phyloP scores from a whole-genome alignment of 2,329 filamentous ascomycete species.

The Amauroascus niger region DNA sequence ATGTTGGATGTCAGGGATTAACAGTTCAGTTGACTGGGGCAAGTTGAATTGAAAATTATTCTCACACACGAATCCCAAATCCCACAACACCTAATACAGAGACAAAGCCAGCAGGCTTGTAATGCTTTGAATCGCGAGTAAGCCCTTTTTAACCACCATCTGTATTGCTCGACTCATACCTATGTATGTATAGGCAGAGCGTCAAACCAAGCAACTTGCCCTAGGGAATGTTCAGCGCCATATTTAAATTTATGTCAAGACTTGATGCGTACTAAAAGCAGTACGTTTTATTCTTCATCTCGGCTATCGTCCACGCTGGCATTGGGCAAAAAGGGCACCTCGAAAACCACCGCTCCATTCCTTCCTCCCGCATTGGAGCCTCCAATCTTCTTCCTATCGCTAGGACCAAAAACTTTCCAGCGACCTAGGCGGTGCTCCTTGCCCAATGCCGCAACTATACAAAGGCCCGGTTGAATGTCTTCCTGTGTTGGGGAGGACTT shows the following conservation, averaged over 20 bases:
- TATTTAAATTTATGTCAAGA: no score
- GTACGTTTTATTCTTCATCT: neutral
- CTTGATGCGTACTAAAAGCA: neutral
- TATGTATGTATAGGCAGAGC: no score
- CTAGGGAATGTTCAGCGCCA: no score
- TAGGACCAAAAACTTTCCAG: slow-evolving; percentile 52
- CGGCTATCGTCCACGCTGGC: neutral
- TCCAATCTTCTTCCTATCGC: slow-evolving; percentile 28
- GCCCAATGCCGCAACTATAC: slow-evolving; percentile 74
- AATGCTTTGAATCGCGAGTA: no score
- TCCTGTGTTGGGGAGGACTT: slow-evolving; percentile 17
- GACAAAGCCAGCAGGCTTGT: no score
- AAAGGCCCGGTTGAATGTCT: slow-evolving; percentile 49
- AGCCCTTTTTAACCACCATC: no score
- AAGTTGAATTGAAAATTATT: no score
- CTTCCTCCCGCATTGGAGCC: slow-evolving; percentile 43
- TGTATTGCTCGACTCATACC: neutral
- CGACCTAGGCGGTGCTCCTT: slow-evolving; percentile 77
- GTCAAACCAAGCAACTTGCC: no score
- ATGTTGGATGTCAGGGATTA: neutral
- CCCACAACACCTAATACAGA: no score
- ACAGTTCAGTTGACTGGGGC: no score
- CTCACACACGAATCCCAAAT: no score
- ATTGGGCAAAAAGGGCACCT: slow-evolving; percentile 48
- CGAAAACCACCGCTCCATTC: slow-evolving; percentile 82